A percentile compares a stretch with the other conserved stretches of the same genome.
phyloP scores from a whole-genome alignment of 805 yeast species.

The Starmerella sp. region DNA sequence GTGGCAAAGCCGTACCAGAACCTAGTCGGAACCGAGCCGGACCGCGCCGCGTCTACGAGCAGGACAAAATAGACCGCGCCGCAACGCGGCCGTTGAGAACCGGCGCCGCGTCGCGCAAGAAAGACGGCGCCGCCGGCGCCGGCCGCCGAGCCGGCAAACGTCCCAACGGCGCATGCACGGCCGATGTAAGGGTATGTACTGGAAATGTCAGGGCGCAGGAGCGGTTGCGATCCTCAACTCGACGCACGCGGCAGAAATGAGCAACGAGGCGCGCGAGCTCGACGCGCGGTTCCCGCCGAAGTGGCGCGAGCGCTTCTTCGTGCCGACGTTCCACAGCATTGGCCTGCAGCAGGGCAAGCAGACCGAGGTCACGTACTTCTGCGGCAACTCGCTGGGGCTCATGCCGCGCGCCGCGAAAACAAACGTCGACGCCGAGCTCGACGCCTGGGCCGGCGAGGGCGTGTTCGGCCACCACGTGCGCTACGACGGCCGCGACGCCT shows the following conservation, averaged over 20 bases:
- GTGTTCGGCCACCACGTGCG: conserved; percentile 70
- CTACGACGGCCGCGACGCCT: conserved; percentile 39
- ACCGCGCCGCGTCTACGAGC: no score
- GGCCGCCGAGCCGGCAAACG: not conserved
- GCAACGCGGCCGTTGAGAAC: no score
- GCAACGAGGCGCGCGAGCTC: not conserved
- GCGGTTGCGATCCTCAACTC: not conserved
- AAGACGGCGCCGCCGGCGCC: no score
- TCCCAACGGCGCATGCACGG: not conserved
- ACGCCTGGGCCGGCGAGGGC: conserved; percentile 72
- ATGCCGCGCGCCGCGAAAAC: conserved; percentile 58
- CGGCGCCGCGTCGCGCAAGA: no score
- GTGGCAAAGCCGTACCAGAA: no score
- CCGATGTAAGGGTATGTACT: not conserved
- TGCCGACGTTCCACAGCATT: conserved; percentile 57
- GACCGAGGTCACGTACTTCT: conserved; percentile 45
- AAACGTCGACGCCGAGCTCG: conserved; percentile 54
- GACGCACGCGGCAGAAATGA: not conserved
- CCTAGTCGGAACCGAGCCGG: no score
- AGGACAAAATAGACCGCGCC: no score
- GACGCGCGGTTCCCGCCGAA: not conserved
- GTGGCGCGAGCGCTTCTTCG: conserved; percentile 38
- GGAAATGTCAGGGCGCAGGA: not conserved
- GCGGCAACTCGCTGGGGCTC: conserved; percentile 90
- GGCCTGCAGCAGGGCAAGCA: conserved; percentile 32